phyloP scores from a whole-genome alignment of 2,329 filamentous ascomycete genomes.

The Neofusicoccum ribis region DNA sequence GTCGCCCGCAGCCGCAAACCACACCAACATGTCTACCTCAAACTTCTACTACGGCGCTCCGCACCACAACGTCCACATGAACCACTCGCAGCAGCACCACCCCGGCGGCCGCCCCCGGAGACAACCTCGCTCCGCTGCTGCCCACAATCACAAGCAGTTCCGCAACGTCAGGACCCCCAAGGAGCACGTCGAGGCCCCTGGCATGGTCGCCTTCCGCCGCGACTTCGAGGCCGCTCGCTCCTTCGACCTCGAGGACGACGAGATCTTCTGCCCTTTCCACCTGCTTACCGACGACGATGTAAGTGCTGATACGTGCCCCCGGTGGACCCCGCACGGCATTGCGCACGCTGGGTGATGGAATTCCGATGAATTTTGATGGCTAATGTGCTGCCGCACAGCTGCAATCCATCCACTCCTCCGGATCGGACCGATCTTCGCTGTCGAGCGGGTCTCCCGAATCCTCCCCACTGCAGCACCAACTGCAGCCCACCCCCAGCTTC shows the following conservation, averaged over 20 bases:
- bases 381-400: conserved; percentile 56
- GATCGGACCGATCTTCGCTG: conserved; percentile 89
- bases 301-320: conserved; percentile 36
- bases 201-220: conserved; percentile 75
- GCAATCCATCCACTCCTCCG: conserved; percentile 84
- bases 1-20: not conserved
- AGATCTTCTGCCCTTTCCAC: conserved; percentile 87
- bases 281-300: conserved; percentile 93
- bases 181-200: conserved; percentile 76
- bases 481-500: conserved; percentile 68
- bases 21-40: conserved; percentile 15
- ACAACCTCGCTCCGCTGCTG: conserved; percentile 74
- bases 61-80: conserved; percentile 52
- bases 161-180: conserved; percentile 83
- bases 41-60: conserved; percentile 50
- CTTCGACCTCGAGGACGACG: conserved; percentile 93
- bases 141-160: conserved; percentile 87
- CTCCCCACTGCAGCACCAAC: conserved; percentile 84
- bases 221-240: conserved; percentile 90
- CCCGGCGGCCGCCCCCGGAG: conserved; percentile 83
- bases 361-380: conserved; percentile 19
- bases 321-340: not conserved
- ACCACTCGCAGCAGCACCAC: conserved; percentile 69
- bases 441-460: conserved; percentile 92
- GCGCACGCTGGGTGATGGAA: not conserved